Percentiles rank a stretch among this genome's conserved stretches.
phyloP scores from a whole-genome alignment of 2,329 filamentous ascomycete genomes.

The Bimuria novae-zelandiae region DNA sequence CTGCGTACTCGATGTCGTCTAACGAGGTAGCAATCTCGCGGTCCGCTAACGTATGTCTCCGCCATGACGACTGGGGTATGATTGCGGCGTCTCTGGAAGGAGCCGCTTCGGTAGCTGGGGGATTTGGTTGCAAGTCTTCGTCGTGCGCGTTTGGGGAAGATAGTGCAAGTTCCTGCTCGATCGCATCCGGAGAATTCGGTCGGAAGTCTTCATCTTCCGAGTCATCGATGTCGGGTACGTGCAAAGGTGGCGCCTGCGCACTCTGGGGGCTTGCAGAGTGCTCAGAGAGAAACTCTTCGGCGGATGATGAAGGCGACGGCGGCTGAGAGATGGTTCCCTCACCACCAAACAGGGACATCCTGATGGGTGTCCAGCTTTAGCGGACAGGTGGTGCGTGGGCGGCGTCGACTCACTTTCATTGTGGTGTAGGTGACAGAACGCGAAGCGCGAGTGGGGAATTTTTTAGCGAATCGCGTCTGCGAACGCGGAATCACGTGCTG shows the following conservation, averaged over 20 bases:
- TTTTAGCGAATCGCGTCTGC: background rate
- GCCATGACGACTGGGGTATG: conserved; percentile 67
- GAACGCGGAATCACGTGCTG: background rate
- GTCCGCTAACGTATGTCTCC: conserved; percentile 63
- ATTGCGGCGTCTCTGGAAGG: conserved; percentile 52
- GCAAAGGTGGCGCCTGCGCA: conserved; percentile 13
- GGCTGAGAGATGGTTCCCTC: conserved; percentile 21
- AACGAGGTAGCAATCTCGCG: conserved; percentile 67
- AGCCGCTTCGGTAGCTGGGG: conserved; percentile 8
- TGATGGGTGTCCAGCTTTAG: conserved; percentile 21
- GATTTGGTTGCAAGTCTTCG: conserved; percentile 15
- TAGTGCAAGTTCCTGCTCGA: no score
- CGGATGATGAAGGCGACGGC: conserved; percentile 11
- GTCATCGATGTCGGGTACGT: conserved; percentile 4
- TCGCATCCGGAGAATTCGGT: background rate
- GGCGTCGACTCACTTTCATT: background rate
- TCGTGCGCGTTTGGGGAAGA: conserved; percentile 23
- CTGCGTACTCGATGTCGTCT: conserved; percentile 64
- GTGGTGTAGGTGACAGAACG: background rate
- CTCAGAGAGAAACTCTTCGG: background rate
- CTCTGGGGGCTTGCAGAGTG: conserved; percentile 13
- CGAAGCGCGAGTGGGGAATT: background rate
- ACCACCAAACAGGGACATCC: conserved; percentile 48
- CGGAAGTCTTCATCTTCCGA: conserved; percentile 22
- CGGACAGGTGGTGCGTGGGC: background rate